Base-by-base conservation (phyloP, 2,329 filamentous ascomycete species). In the Ophiostoma australiae region DNA sequence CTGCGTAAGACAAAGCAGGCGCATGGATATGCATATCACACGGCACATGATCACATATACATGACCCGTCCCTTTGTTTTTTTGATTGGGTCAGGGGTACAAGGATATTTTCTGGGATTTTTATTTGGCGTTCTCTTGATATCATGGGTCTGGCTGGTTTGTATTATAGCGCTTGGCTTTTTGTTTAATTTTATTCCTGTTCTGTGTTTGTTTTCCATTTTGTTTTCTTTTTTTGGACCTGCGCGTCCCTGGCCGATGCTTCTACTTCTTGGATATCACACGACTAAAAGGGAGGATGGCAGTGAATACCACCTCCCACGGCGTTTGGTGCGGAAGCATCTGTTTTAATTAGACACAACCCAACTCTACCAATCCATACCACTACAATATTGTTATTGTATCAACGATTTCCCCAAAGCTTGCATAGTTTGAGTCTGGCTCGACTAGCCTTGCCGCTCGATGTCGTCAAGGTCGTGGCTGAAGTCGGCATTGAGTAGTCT, bases 341-440 rank as follows among this genome's bases (percentile, higher is more conserved):
- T 44, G 66, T 55, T 41, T 37, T 35, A 37, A 35, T 44, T 69
- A 69, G 67, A 71, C 48, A 55, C 58, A 69, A 65, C 67, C 58
- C 70, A 71, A 69, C 70, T 71, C 70, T 69, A 71, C 61, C 67
- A 71, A 71, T 68, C 41, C 67, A 71, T 66, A 58, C 67, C 70
- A 65, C 58, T 67, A 67, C 67, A 66, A 63, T 63, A 37, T 61
- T 48, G 63, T 23, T 66, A 44, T 68, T 71, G 67, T 71, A 67
- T 67, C 52, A n/a, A 63, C 48, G 2, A 48, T 48, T 48, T 48
- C 8, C 7, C 0, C 44, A 17, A 48, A 48, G 5, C 8, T 8
- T n/a, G 44, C 44, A 39, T 6, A 48, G 44, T 20, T 8, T n/a
- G 41, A 44, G 41, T 20, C 13, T 17, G 6, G 2, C 44, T 48